Evolutionary conservation across 2,329 filamentous ascomycete species (phyloP).

Genomic region (Ilyonectria sp.): DNA sequence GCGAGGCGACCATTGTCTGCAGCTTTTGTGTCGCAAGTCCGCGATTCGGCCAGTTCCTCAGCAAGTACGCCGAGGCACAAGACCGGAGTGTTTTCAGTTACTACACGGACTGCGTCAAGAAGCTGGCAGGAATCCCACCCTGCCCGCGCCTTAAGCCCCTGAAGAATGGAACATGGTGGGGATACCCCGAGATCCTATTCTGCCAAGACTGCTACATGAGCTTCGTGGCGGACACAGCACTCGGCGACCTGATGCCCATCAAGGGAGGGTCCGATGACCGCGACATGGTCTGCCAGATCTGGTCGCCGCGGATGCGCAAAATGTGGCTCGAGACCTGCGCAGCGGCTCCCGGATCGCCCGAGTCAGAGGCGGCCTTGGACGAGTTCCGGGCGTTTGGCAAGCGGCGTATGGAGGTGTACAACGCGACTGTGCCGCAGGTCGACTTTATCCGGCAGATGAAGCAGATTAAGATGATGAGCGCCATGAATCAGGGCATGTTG

Average conservation of each 20-base stretch:
- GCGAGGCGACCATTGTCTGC: constrained; percentile 46
- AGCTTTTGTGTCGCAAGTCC: constrained; percentile 47
- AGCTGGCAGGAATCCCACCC: constrained; percentile 45
- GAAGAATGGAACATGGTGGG: constrained; percentile 53
- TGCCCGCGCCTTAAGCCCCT: constrained; percentile 50
- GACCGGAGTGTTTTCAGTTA: constrained; percentile 52
- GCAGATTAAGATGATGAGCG: constrained; percentile 50
- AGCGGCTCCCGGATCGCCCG: constrained; percentile 42
- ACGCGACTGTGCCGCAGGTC: constrained; percentile 50
- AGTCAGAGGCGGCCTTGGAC: constrained; percentile 43
- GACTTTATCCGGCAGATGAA: constrained; percentile 48
- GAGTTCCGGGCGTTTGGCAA: constrained; percentile 49
- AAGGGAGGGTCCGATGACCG: constrained; percentile 45
- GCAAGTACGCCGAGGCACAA: constrained; percentile 48
- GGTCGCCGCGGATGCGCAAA: constrained; percentile 57
- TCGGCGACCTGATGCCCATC: constrained; percentile 46
- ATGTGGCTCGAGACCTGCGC: constrained; percentile 51
- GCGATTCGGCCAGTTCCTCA: constrained; percentile 46
- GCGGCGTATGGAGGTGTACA: constrained; percentile 49
- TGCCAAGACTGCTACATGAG: constrained; percentile 54
- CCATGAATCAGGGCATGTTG: constrained; percentile 52
- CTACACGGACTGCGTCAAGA: constrained; percentile 48
- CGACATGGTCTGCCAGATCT: constrained; percentile 53
- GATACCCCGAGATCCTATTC: constrained; percentile 51
- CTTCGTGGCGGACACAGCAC: constrained; percentile 48